phyloP scores from a whole-genome alignment of 768 basidiomycete genomes.

The Rhizopogon vesiculosus region DNA sequence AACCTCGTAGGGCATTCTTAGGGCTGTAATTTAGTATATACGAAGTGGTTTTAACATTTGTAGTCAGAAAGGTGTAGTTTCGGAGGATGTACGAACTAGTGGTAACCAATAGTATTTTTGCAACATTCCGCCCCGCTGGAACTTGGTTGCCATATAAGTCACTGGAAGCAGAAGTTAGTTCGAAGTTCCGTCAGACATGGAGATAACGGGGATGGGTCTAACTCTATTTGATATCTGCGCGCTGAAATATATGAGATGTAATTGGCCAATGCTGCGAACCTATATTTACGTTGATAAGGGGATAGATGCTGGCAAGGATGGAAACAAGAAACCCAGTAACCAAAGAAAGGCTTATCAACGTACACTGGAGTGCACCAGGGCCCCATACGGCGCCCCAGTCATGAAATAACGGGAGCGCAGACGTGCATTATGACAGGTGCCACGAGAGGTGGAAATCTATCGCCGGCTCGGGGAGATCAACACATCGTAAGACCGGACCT shows the following conservation, averaged over 20 bases:
- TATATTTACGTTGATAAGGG: neutral
- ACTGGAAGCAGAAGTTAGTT: neutral
- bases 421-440: neutral
- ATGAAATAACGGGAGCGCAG: neutral
- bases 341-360: neutral
- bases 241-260: neutral
- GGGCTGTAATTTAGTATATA: too few species aligned
- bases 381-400: neutral
- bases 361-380: neutral
- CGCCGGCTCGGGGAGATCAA: neutral
- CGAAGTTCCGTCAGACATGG: neutral
- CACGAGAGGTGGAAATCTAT: neutral
- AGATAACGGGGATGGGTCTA: neutral
- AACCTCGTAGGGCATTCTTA: too few species aligned
- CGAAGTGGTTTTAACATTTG: too few species aligned
- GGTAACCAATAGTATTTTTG: too few species aligned
- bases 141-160: neutral
- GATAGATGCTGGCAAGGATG: neutral
- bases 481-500: neutral
- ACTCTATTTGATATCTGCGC: neutral
- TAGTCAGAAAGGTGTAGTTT: too few species aligned
- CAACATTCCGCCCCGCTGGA: neutral
- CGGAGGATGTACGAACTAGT: too few species aligned
- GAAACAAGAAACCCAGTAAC: neutral
- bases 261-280: neutral